Conservation (phyloP, 345 rosid genomes). For the Kandelia obovata region DNA sequence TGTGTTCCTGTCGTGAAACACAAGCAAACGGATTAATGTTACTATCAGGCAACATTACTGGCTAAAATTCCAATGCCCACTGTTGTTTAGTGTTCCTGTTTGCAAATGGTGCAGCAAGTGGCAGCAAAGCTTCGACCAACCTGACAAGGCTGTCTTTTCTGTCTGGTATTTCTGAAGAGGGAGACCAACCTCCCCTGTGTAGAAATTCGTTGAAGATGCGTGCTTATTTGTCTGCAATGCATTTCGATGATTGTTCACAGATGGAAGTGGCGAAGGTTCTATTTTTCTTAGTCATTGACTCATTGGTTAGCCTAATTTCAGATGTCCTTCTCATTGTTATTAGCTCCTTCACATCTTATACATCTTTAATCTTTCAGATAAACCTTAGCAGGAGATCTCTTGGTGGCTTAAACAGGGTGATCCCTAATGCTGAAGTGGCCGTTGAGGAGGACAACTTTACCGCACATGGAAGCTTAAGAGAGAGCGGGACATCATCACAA, state of each 20-base stretch:
- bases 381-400: constrained; percentile 29
- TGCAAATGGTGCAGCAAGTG: constrained; percentile 38
- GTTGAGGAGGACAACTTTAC: constrained; percentile 4
- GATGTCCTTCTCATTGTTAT: neutral
- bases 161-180: constrained; percentile 43
- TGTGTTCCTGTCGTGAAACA: no score
- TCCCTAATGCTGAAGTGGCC: constrained; percentile 9
- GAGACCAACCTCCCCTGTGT: constrained; percentile 5
- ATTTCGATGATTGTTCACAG: constrained; percentile 31
- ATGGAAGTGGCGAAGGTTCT: constrained; percentile 41
- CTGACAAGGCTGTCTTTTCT: constrained; percentile 40
- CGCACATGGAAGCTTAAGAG: constrained; percentile 16
- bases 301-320: neutral
- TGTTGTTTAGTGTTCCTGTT: constrained; percentile 3
- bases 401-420: constrained; percentile 4
- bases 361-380: constrained; percentile 29
- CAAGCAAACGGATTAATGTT: no score
- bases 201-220: constrained; percentile 35
- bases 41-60: no score
- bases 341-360: neutral
- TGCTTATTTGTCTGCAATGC: constrained; percentile 32
- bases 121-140: constrained; percentile 40
- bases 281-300: neutral
- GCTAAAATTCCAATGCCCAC: no score
- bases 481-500: constrained; percentile 31